Evolutionary conservation across 1,139 yeast genomes (phyloP).

Genomic region (Groenewaldozyma sp.): DNA sequence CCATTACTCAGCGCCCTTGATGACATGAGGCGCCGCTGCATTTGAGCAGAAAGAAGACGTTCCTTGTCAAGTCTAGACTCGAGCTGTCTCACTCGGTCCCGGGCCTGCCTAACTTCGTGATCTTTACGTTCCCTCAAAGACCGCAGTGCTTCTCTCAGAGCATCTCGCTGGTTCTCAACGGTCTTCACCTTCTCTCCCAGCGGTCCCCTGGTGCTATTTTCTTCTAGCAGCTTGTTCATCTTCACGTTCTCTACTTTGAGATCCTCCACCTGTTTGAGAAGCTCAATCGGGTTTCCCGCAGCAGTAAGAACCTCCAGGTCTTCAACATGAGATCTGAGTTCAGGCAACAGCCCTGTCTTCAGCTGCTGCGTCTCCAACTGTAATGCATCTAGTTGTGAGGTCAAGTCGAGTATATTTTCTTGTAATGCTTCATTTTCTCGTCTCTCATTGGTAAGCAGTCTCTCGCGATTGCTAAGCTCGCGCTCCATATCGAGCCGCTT

Average conservation of each 20-base stretch:
- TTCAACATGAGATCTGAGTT: conserved; percentile 20
- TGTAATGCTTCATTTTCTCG: conserved; percentile 18
- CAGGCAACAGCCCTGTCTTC: conserved; percentile 26
- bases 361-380: conserved; percentile 28
- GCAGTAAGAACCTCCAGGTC: conserved; percentile 25
- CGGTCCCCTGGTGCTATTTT: conserved; percentile 26
- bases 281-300: conserved; percentile 26
- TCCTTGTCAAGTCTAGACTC: conserved; percentile 25
- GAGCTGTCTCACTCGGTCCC: conserved; percentile 25
- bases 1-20: not conserved
- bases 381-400: conserved; percentile 22
- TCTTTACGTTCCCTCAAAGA: conserved; percentile 32
- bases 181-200: conserved; percentile 28
- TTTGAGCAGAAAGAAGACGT: conserved; percentile 17
- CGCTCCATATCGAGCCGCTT: conserved; percentile 18
- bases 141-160: conserved; percentile 33
- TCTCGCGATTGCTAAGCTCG: conserved; percentile 18
- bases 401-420: conserved; percentile 15
- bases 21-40: conserved; percentile 22
- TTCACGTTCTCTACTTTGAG: conserved; percentile 29
- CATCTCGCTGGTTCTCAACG: conserved; percentile 36
- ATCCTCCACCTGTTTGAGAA: conserved; percentile 25
- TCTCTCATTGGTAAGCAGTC: conserved; percentile 17
- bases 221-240: conserved; percentile 25
- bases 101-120: conserved; percentile 27